Conservation (phyloP, 2,329 filamentous ascomycete genomes). For the Neofusicoccum parvum region DNA sequence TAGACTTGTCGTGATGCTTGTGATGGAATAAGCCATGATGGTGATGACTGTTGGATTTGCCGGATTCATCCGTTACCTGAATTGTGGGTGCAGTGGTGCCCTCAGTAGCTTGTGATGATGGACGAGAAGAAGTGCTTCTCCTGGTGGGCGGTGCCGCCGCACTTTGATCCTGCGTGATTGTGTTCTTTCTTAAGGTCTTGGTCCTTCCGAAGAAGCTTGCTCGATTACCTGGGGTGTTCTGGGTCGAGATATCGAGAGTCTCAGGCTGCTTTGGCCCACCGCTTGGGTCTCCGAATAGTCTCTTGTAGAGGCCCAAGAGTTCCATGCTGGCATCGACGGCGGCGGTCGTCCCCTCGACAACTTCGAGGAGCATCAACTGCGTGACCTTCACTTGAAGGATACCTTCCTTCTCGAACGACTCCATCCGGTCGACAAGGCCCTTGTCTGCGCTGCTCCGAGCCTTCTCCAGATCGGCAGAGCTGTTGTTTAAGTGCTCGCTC, state of each 20-base stretch:
- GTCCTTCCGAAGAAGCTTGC: constrained; percentile 66
- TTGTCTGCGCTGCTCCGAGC: constrained; percentile 25
- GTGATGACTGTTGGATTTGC: constrained; percentile 37
- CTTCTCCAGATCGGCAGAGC: constrained; percentile 35
- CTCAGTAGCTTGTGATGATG: constrained; percentile 32
- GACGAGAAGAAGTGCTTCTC: constrained; percentile 30
- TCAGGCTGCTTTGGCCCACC: constrained; percentile 31
- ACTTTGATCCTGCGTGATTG: constrained; percentile 23
- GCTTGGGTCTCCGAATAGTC: constrained; percentile 71
- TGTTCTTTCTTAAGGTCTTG: constrained; percentile 16
- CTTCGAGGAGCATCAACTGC: constrained; percentile 79
- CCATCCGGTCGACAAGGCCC: constrained; percentile 76
- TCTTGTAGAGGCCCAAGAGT: constrained; percentile 76
- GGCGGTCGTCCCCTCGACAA: constrained; percentile 78
- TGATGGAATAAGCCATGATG: constrained; percentile 33
- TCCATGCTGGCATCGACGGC: constrained; percentile 90
- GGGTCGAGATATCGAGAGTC: neutral
- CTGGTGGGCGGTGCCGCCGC: constrained; percentile 48
- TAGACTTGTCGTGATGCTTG: constrained; percentile 39
- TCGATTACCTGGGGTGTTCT: constrained; percentile 38
- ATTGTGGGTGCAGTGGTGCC: constrained; percentile 63
- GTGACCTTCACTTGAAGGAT: constrained; percentile 97
- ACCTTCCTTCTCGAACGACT: constrained; percentile 78
- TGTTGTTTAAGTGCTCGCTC: constrained; percentile 69
- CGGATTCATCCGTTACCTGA: constrained; percentile 63